A percentile compares a stretch with the other conserved stretches of the same genome.
Conservation (phyloP, 306 rosid genomes). For the Gleditsia sinensis region DNA sequence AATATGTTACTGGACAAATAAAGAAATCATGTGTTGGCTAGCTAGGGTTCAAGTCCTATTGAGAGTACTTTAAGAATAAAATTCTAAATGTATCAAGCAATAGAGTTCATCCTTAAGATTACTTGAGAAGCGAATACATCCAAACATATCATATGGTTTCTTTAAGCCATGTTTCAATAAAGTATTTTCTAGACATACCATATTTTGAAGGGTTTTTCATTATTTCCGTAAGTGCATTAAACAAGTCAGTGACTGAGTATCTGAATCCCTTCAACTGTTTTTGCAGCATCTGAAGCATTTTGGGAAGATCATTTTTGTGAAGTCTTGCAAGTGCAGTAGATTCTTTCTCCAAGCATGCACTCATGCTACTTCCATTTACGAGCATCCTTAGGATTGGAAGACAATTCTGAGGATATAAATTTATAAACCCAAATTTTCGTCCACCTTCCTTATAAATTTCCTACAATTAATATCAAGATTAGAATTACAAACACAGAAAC, state of each 20-base stretch:
- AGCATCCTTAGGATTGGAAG: conserved; percentile 31
- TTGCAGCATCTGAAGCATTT: conserved; percentile 30
- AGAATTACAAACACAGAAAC: background rate
- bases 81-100: no score
- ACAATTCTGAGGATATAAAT: conserved; percentile 33
- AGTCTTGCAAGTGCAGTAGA: conserved; percentile 32
- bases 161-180: no score
- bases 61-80: no score
- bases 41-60: no score
- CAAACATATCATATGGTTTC: no score
- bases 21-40: background rate
- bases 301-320: conserved; percentile 44
- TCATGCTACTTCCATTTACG: background rate
- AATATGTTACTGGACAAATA: no score
- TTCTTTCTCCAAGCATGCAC: conserved; percentile 35
- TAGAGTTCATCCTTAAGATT: no score
- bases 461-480: background rate
- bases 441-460: conserved; percentile 51
- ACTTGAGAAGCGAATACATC: no score
- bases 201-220: conserved; percentile 41
- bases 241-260: conserved; percentile 39
- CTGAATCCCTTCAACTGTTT: conserved; percentile 43
- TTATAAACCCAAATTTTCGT: conserved; percentile 53
- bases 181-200: no score
- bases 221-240: background rate